These are phyloP conservation scores for Chenopodium formosanum DNA, from an alignment of 148 eudicot species.

Conservation along the genomic window DNA sequence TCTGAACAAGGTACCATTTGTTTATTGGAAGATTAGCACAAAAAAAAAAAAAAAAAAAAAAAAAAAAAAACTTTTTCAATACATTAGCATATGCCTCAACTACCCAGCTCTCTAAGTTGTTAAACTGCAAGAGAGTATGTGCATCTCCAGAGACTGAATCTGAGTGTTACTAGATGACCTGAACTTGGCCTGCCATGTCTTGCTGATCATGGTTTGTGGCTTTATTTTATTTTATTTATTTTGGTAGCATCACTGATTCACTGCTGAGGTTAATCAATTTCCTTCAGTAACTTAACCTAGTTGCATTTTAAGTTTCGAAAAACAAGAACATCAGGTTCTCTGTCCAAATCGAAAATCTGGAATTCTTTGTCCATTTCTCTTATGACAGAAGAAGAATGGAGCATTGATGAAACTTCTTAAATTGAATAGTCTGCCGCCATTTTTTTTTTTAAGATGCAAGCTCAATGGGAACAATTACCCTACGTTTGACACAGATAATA, in stretches of 20 bases:
- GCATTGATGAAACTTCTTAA: neutral
- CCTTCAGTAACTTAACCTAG: neutral
- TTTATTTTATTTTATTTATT: neutral
- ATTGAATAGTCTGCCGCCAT: neutral
- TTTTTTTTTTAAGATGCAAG: neutral
- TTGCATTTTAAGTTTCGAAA: neutral
- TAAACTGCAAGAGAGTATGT: too few relatives aligned
- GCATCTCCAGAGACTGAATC: too few relatives aligned
- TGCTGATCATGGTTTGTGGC: neutral
- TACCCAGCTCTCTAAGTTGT: neutral
- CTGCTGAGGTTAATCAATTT: neutral
- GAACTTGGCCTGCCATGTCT: too few relatives aligned
- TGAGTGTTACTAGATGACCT: too few relatives aligned
- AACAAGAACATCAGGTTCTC: neutral
- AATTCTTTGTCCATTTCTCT: neutral
- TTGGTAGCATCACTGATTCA: neutral
- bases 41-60: too few relatives aligned
- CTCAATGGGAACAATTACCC: neutral
- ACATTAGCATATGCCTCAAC: neutral
- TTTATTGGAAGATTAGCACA: neutral
- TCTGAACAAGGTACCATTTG: slow-evolving; percentile 66
- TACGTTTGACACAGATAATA: slow-evolving; percentile 11
- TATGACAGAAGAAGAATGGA: neutral
- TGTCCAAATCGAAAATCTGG: neutral
- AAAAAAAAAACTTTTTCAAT: neutral